Evolutionary conservation across 2,329 filamentous ascomycete genomes (phyloP).

Genomic region (Aspergillus pseudotamarii): DNA sequence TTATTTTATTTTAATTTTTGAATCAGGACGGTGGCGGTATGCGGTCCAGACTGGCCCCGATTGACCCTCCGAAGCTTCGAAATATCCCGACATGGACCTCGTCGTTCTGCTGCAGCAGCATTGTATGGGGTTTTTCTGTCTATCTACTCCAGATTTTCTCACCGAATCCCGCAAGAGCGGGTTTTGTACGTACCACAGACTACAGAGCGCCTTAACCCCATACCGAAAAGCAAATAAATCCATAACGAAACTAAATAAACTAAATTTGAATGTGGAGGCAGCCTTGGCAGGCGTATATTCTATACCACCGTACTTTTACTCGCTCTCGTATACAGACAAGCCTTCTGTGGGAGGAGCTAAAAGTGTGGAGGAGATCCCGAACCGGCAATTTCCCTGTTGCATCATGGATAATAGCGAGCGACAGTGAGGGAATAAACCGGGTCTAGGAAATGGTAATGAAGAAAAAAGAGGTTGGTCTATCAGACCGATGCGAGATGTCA

Average conservation of each 20-base stretch:
- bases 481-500: constrained; percentile 10
- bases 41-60: neutral
- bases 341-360: constrained; percentile 23
- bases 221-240: constrained; percentile 7
- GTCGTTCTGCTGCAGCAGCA: neutral
- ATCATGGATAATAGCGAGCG: neutral
- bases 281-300: constrained; percentile 14
- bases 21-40: neutral
- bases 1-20: neutral
- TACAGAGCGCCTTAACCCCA: neutral
- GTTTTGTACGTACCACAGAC: neutral
- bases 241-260: constrained; percentile 12
- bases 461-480: neutral
- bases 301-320: constrained; percentile 6
- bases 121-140: neutral
- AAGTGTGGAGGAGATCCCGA: constrained; percentile 9
- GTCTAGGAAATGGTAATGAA: neutral
- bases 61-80: neutral
- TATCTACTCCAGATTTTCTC: constrained; percentile 8
- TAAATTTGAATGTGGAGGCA: constrained; percentile 13
- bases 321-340: constrained; percentile 18
- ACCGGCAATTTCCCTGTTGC: constrained; percentile 11
- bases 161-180: neutral
- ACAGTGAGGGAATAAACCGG: neutral
- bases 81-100: neutral